Evolutionary conservation across 805 yeast genomes (phyloP), one percentile per base, ranked within the genome.

Genomic region (Lipomyces yamadae): DNA sequence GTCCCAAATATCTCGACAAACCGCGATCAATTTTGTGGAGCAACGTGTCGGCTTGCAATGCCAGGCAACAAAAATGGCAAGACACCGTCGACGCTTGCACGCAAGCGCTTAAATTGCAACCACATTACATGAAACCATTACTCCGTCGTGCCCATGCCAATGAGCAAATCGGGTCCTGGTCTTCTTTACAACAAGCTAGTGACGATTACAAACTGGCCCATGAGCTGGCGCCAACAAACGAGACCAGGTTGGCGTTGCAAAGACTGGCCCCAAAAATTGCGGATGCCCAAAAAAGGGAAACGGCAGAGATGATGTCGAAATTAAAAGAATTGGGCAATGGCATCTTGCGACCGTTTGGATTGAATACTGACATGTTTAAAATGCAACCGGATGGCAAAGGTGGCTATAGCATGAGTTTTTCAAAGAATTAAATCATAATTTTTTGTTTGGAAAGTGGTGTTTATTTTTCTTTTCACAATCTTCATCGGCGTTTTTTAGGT

Each of bases 141-240:
- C 89, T 89, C 73, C 83, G 97, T 72, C 83, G 92, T 70, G 95
- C 95, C 0, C 83, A 86, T 7, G 86, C 96, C 0, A 79, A 86
- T 69, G 85, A 76, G 60, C 64, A 70, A 50, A 39, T 76, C 8
- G 72, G 62, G 13, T 68, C 74, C 15, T 73, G 77, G 77, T 56
- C 73, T 4, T 61, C 77, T 15, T 65, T 76, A 11, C 76, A 75
- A 60, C 53, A 70, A 1, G 70, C 75, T 4, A n/a, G 68, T 4
- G 76, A 73, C 11, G 78, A 76, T 62, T 65, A 70, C 35, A 60
- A 60, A 11, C 62, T 45, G 48, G 71, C 70, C 24, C 58, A 64
- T 24, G 71, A 66, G 33, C 35, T 63, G 10, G 11, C 58, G 7
- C 64, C 67, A 5, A n/a, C 64, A 7, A 29, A 52, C 24, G 63